phyloP scores from a whole-genome alignment of 495 filamentous ascomycete species.

The Massariosphaeria phaeospora region DNA sequence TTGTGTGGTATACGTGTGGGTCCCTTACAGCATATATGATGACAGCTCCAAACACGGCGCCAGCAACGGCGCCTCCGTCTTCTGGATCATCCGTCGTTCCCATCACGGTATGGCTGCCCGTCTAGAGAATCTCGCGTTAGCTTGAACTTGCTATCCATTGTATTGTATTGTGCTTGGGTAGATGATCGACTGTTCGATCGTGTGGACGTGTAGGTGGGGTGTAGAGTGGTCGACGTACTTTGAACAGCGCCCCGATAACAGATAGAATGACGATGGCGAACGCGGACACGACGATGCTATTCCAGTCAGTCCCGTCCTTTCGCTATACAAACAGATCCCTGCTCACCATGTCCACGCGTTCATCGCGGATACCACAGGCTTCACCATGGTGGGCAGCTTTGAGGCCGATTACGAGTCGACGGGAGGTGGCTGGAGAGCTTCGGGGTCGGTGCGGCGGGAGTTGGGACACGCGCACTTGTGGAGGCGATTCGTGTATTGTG shows the following conservation, averaged over 20 bases:
- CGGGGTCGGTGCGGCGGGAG: no score
- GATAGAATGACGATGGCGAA: conserved; percentile 87
- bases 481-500: no score
- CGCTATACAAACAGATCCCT: neutral
- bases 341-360: conserved; percentile 89
- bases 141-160: conserved; percentile 3
- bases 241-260: conserved; percentile 73
- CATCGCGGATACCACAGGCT: conserved; percentile 81
- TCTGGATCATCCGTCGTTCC: conserved; percentile 62
- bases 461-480: no score
- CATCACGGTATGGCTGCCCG: conserved; percentile 72
- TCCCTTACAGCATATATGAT: conserved; percentile 74
- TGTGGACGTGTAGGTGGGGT: neutral
- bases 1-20: neutral
- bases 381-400: conserved; percentile 57
- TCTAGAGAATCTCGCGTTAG: conserved; percentile 39
- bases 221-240: conserved; percentile 47
- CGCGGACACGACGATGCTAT: conserved; percentile 77
- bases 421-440: no score
- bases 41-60: conserved; percentile 77
- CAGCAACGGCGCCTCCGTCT: conserved; percentile 71
- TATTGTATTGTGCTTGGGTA: neutral
- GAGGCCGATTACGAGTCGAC: no score
- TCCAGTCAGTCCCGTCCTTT: neutral
- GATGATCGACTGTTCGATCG: neutral